Base-by-base conservation (phyloP, 2,329 filamentous ascomycete species). In the Emmonsia crescens region DNA sequence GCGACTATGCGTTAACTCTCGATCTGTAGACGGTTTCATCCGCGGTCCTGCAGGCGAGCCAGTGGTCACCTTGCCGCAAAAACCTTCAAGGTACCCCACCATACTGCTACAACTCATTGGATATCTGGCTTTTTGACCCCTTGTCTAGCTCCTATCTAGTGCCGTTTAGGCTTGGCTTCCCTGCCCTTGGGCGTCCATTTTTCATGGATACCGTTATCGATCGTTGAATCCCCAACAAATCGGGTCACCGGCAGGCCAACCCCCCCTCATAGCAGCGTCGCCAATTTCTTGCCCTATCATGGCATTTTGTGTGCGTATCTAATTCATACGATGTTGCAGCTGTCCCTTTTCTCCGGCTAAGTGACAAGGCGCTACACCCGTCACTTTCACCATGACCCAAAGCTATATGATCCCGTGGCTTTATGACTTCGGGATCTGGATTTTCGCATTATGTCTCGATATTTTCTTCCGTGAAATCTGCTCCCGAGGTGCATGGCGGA, bases 391-490 rank as follows among this genome's bases (percentile, higher is more conserved):
- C 44, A 48, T 48, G 44, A 31, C 57, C 29, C 44, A 49, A 6
- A 59, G 57, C 10, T 59, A 49, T n/a, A 71, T 72, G 68, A 61
- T 68, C 10, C 66, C 67, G 48, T 73, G 71, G 71, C 52, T 70
- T 56, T 73, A 73, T 60, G 71, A 73, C 64, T 59, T 72, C 12
- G 65, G 72, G 38, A 60, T 73, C 56, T 73, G 71, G 71, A 63
- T 64, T 8, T 68, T 73, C 52, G 70, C 71, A 5, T 60, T 94
- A 65, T 79, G 94, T 59, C 85, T 91, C 65, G 89, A 95, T 75
- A 83, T 94, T 67, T 96, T 96, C 83, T 95, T 95, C 79, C 86
- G 91, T 67, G 90, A 95, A 75, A 88, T 95, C 24, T 89, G 94
- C 71, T 90, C 91, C 10, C 83, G 91, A 65, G 89, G 89, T 64